Evolutionary conservation across 768 basidiomycete genomes (phyloP).

Genomic region (Leucocoprinus birnbaumii): DNA sequence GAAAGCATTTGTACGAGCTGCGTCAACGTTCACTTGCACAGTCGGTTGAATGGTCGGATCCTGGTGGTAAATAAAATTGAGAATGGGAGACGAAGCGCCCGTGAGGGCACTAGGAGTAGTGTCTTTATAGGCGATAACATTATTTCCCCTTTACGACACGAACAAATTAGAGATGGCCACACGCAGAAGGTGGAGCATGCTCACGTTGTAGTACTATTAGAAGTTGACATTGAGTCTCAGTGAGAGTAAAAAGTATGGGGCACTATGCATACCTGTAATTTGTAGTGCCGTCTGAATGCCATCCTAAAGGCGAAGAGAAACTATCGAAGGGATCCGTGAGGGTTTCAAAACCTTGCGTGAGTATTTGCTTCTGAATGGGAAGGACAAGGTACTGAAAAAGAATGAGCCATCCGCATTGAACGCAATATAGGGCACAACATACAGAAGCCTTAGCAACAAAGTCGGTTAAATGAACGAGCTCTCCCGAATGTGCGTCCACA

Average conservation of each 20-base stretch:
- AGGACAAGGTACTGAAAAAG: conserved; percentile 37
- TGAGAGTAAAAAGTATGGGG: too few relatives aligned
- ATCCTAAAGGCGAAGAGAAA: conserved; percentile 47
- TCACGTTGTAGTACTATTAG: conserved; percentile 19
- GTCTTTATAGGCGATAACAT: conserved; percentile 32
- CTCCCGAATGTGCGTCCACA: conserved; percentile 48
- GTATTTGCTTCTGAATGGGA: conserved; percentile 41
- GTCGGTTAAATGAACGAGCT: conserved; percentile 44
- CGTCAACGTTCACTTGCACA: conserved; percentile 40
- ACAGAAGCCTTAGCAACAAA: conserved; percentile 40
- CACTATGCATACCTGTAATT: conserved; percentile 13
- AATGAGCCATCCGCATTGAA: too few relatives aligned
- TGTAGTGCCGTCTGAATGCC: conserved; percentile 26
- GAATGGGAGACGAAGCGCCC: conserved; percentile 30
- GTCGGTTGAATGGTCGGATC: conserved; percentile 26
- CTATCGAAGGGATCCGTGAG: conserved; percentile 45
- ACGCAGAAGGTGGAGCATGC: too few relatives aligned
- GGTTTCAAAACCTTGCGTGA: conserved; percentile 40
- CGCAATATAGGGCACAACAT: conserved; percentile 9
- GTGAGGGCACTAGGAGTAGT: conserved; percentile 23
- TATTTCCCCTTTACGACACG: too few relatives aligned
- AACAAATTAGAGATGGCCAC: too few relatives aligned
- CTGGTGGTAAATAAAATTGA: conserved; percentile 38
- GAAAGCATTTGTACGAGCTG: conserved; percentile 55
- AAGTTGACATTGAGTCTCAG: too few relatives aligned